Conservation (phyloP, 306 rosid species). For the Luffa acutangula region DNA sequence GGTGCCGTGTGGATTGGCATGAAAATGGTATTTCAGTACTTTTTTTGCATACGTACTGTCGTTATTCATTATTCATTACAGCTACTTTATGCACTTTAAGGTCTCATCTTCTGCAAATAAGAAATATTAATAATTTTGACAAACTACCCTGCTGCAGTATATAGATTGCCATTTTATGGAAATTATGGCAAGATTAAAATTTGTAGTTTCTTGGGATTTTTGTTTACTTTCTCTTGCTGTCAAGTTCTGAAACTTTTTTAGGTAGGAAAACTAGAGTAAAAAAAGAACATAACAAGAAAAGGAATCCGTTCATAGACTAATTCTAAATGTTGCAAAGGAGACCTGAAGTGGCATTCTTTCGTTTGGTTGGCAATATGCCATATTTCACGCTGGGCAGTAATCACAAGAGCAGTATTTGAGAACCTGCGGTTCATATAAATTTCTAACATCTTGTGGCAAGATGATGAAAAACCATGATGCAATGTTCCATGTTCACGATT, state of each 20-base stretch:
- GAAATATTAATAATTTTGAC: background rate
- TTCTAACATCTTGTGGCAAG: background rate
- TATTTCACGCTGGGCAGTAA: background rate
- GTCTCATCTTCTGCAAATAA: background rate
- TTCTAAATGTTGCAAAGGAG: background rate
- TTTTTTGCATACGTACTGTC: background rate
- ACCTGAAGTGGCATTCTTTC: background rate
- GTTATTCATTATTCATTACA: background rate
- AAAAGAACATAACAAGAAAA: background rate
- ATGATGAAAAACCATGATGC: background rate
- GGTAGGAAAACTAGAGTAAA: background rate
- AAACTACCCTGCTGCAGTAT: background rate
- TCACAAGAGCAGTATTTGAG: background rate
- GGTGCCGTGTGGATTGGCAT: constrained; percentile 89
- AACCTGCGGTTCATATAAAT: background rate
- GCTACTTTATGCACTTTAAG: background rate
- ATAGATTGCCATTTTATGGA: background rate
- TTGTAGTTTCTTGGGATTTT: background rate
- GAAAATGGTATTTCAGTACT: constrained; percentile 45
- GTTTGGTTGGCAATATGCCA: background rate
- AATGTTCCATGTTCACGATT: background rate
- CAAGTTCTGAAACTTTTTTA: background rate
- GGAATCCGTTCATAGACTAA: background rate
- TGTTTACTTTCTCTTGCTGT: background rate
- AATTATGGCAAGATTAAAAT: background rate